Evolutionary conservation across 202 grass and related monocot genomes (phyloP), one percentile per base, ranked within the genome.

Genomic region (Tripidium arundinaceum): DNA sequence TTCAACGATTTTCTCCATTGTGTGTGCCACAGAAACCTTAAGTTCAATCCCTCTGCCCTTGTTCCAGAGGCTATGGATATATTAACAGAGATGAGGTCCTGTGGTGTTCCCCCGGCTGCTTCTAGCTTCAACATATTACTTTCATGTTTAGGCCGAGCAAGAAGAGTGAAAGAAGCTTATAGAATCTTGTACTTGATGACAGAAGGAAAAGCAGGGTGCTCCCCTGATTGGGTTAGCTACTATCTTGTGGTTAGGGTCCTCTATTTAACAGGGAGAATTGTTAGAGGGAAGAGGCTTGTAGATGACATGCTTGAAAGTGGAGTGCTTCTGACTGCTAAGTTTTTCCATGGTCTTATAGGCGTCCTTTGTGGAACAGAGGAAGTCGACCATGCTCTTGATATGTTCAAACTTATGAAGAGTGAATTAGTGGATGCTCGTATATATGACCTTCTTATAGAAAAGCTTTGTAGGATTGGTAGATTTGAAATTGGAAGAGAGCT

Each of bases 121-220:
- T 81, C 79, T 46, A 91, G 77, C 78, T 89, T 94, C 78, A 94
- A 94, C 81, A 94, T 94, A 29, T 77, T 94, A 25, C 86, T 94
- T n/a, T 94, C 88, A 65, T 89, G 76, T 84, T 81, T 94, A 18
- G 81, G 83, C 13, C 76, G 78, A 81, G 92, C 84, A 66, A 91
- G 86, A 70, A 91, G 92, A 69, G 81, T 89, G 45, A 94, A 91
- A 88, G 91, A 94, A 42, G 88, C 91, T 41, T 94, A 84, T 22
- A 83, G 81, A 71, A 84, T 91, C 47, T 75, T 94, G 36, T 89
- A 91, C 75, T 70, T 86, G 60, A 94, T 89, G 88, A 83, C 11
- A 59, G 79, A 86, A 66, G 88, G 88, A 60, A 81, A 89, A 55
- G 77, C 82, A 28, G 69, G 64, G 55, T 94, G 91, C 66, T 68